Base-by-base conservation (phyloP, 2,329 filamentous ascomycete genomes). In the Diaporthe sp. region DNA sequence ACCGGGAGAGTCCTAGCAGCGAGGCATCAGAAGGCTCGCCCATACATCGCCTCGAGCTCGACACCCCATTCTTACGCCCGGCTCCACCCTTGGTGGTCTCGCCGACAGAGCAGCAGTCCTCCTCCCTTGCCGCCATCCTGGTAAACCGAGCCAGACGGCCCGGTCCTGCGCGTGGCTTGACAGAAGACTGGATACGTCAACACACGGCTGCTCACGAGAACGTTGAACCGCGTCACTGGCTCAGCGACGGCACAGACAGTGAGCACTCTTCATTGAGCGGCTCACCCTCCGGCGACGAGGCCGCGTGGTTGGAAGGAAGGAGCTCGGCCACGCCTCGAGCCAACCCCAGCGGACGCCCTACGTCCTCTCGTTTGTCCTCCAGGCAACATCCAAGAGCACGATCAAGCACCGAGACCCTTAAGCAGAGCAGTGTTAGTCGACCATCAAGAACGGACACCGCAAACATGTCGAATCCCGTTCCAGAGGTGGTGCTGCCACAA, bases 171-270 rank as follows among this genome's bases (percentile, higher is more conserved):
- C 86, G 87, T 77, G 91, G 92, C 75, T 89, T 96, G 71, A 95
- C 93, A 0, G 93, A 96, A 82, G 93, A 95, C 86, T 96, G 94
- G 94, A 95, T 97, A 78, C 93, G 94, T 76, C 93, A 94, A 76
- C 95, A 96, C 80, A 92, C 94, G n/a, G 89, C 92, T n/a, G 89
- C 90, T 77, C 91, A 93, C 78, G 89, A 88, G 77, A 89, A 91
- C 78, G 90, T 89, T 42, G 94, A 97, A 81, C 90, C 91, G 77
- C 91, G 91, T 76, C 93, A 95, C 83, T 97, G 95, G 95, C 88
- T 95, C 78, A 97, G 94, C 82, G 95, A 97, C 89, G 90, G 92
- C 76, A 89, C 90, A 81, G 90, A 90, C 80, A 95, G 93, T 82
- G 93, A 95, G 87, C 90, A 90, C 86, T 94, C 92, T 89, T 94